A percentile compares a stretch with the other conserved stretches of the same genome.
Evolutionary conservation across 73 alveolate genomes (phyloP).

Genomic region (Urostyla sp.): DNA sequence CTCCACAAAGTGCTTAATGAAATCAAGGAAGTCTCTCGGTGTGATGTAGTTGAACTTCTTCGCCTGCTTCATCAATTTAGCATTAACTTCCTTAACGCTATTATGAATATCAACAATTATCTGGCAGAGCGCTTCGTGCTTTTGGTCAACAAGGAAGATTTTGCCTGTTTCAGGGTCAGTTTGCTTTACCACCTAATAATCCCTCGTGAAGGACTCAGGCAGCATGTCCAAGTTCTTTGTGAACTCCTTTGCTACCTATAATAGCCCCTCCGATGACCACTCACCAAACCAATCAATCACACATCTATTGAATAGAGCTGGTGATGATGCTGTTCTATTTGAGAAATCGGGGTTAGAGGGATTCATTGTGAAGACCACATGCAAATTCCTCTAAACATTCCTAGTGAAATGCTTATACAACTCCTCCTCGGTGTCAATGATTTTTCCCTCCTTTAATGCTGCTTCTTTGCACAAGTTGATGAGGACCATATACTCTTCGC

Average conservation of each 20-base stretch:
- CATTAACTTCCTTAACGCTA: slow-evolving; percentile 90
- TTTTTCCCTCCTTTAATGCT: slow-evolving; percentile 81
- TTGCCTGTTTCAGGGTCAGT: slow-evolving; percentile 22
- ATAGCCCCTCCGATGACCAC: slow-evolving; percentile 97
- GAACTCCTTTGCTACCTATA: slow-evolving; percentile 95
- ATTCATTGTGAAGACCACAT: slow-evolving; percentile 99
- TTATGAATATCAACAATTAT: slow-evolving; percentile 87
- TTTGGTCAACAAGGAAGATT: slow-evolving; percentile 58
- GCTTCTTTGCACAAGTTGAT: slow-evolving; percentile 94
- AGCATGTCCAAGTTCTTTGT: slow-evolving; percentile 88
- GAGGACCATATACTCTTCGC: slow-evolving; percentile 98
- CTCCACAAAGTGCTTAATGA: slow-evolving; percentile 96
- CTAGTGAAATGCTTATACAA: slow-evolving; percentile 94
- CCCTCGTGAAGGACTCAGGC: slow-evolving; percentile 81
- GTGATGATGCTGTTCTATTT: slow-evolving; percentile 98
- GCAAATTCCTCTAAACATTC: slow-evolving; percentile 96
- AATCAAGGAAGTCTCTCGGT: slow-evolving; percentile 99
- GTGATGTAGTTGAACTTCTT: slow-evolving; percentile 98
- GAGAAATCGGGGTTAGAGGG: slow-evolving; percentile 99
- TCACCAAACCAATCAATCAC: slow-evolving; percentile 99
- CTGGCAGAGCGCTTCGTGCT: slow-evolving; percentile 84
- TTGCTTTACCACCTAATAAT: slow-evolving; percentile 51
- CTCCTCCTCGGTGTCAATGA: slow-evolving; percentile 97
- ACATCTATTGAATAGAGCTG: slow-evolving; percentile 99
- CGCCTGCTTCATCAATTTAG: slow-evolving; percentile 89